Evolutionary conservation across 768 basidiomycete genomes (phyloP).

Genomic region (Hygrophorus russula): DNA sequence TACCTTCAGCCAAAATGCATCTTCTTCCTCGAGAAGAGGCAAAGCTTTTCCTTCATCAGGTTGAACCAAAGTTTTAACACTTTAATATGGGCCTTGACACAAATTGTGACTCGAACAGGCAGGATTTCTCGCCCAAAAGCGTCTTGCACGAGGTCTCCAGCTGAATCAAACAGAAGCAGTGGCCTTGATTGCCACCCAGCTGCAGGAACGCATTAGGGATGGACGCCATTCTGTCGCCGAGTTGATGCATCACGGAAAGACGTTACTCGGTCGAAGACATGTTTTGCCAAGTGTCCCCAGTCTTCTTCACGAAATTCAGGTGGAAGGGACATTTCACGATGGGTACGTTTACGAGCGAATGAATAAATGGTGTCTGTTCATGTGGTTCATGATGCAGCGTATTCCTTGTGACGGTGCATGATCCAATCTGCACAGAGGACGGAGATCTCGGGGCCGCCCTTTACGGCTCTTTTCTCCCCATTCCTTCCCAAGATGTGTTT

Average conservation of each 20-base stretch:
- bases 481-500: conserved; percentile 59
- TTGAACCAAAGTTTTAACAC: conserved; percentile 7
- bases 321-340: conserved; percentile 86
- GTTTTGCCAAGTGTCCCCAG: conserved; percentile 74
- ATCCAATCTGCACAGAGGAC: conserved; percentile 79
- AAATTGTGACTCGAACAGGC: conserved; percentile 30
- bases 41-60: conserved; percentile 68
- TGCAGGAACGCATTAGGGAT: conserved; percentile 93
- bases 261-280: conserved; percentile 77
- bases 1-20: conserved; percentile 41
- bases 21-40: conserved; percentile 66
- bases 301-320: conserved; percentile 79
- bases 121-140: conserved; percentile 86
- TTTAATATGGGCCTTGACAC: not conserved
- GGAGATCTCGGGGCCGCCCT: conserved; percentile 77
- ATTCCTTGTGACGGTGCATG: conserved; percentile 96
- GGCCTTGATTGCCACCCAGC: conserved; percentile 82
- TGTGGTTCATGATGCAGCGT: conserved; percentile 37
- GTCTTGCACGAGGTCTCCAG: conserved; percentile 84
- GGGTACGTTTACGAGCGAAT: conserved; percentile 37
- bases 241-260: conserved; percentile 91
- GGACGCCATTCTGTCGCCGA: conserved; percentile 76
- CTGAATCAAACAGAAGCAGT: conserved; percentile 84
- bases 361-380: not conserved
- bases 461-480: conserved; percentile 89